A percentile compares a stretch with the other conserved stretches of the same genome.
Evolutionary conservation across 768 basidiomycete species (phyloP).

Genomic region (Leccinellum albellum): DNA sequence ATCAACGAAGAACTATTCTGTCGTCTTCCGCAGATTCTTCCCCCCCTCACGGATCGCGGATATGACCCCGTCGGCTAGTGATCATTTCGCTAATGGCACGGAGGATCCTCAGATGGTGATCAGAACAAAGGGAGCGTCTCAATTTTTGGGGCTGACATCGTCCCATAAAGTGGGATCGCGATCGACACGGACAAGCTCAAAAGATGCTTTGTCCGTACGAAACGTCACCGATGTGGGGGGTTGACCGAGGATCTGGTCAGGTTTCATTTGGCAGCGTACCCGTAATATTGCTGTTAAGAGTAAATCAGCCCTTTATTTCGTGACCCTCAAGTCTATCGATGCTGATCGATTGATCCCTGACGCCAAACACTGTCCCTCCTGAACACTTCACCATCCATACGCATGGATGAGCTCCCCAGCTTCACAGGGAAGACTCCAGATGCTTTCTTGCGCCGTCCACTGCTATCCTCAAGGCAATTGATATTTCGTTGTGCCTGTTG

Average conservation of each 20-base stretch:
- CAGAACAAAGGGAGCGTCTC: neutral
- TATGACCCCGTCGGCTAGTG: neutral
- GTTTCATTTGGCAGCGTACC: neutral
- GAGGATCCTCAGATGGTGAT: neutral
- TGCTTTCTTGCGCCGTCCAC: neutral
- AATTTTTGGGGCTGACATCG: neutral
- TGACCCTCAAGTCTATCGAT: neutral
- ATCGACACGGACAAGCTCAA: neutral
- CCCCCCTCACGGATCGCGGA: neutral
- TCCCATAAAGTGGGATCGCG: neutral
- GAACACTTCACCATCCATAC: neutral
- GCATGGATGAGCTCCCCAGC: neutral
- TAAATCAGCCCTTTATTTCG: neutral
- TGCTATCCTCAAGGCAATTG: neutral
- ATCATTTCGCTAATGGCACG: neutral
- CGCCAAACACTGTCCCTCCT: neutral
- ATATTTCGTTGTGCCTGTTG: neutral
- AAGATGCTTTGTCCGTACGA: neutral
- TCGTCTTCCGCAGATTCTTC: neutral
- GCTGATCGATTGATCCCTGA: neutral
- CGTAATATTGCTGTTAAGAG: neutral
- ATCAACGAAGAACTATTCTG: neutral
- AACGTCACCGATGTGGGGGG: neutral
- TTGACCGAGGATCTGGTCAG: neutral
- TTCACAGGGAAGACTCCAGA: neutral